These are phyloP conservation scores for Ophiocordyceps camponoti-saundersi DNA, from an alignment of 2,329 filamentous ascomycete species.

Conservation along the genomic window DNA sequence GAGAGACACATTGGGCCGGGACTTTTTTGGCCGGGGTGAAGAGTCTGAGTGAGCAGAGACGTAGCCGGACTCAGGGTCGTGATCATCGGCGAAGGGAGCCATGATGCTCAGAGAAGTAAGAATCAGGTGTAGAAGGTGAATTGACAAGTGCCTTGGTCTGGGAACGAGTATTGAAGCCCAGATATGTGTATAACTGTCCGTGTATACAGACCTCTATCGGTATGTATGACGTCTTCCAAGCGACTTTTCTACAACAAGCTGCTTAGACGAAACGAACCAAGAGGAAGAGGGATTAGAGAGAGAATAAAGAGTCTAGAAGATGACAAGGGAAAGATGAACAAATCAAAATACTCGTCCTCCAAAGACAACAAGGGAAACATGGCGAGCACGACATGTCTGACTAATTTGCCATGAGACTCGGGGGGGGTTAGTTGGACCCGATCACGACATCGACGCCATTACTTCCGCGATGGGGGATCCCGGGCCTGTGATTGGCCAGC, in stretches of 20 bases:
- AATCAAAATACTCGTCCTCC: background rate
- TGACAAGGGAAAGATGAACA: background rate
- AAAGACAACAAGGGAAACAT: background rate
- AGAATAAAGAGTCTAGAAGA: background rate
- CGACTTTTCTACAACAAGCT: background rate
- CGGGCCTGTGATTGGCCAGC: conserved; percentile 17
- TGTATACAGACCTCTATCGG: background rate
- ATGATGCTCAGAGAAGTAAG: background rate
- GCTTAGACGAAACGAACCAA: background rate
- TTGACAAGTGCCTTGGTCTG: background rate
- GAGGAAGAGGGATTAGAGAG: too few relatives aligned
- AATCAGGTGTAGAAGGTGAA: background rate
- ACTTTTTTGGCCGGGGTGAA: conserved; percentile 15
- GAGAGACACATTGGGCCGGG: conserved; percentile 64
- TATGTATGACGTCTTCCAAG: background rate
- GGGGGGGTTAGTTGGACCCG: conserved; percentile 11
- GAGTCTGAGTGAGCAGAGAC: conserved; percentile 34
- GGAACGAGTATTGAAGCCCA: background rate
- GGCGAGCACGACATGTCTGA: background rate
- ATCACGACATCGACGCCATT: conserved; percentile 37
- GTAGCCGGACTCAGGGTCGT: conserved; percentile 67
- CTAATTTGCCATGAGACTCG: background rate
- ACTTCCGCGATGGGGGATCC: conserved; percentile 24
- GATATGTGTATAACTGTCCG: background rate
- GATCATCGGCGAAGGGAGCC: conserved; percentile 19